Evolutionary conservation across 164 flowering plant genomes (phyloP), one percentile per base, ranked within the genome.

Genomic region (Brasenia schreberi): DNA sequence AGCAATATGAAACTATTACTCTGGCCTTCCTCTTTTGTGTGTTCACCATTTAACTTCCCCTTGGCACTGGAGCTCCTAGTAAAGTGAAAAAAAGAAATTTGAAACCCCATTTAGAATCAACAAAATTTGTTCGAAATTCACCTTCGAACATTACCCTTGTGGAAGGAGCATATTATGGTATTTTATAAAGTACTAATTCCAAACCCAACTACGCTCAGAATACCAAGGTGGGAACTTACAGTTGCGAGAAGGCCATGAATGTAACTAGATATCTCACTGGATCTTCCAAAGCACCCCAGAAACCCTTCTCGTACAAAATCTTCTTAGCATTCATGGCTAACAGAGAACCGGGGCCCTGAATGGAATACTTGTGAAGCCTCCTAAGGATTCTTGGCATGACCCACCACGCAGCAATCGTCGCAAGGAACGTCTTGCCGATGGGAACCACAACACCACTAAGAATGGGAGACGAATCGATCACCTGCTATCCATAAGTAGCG

Each of bases 261-360:
- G 97, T 88, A 45, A 85, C 42, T 10, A 89, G 77, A 78, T 91
- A 89, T 74, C 97, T 73, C 64, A 84, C 75, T 33, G 99, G 99
- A 70, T 84, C 97, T 79, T 91, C 96, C 77, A 94, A 66, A 52
- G 96, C 92, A 75, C 93, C 88, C 97, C 96, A 91, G 67, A 89
- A 69, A 65, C 93, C 89, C 74, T 78, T 83, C 81, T 94, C 94
- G 74, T 88, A 94, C 6, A 97, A 87, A 70, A 84, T 72, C 59
- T 76, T 79, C 56, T 73, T 86, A 14, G 69, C 60, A 6, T 44
- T 44, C 52, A 44, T 44, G 7, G 81, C 59, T 59, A 85, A 66
- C 43, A 86, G 56, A 45, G 81, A 75, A 72, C 79, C 81, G 42
- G 86, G 75, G 17, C 92, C 81, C 75, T 71, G 84, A 69, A 63